Percentiles rank a stretch among this genome's conserved stretches.
phyloP scores from a whole-genome alignment of 768 basidiomycete species.

The Floccularia luteovirens region DNA sequence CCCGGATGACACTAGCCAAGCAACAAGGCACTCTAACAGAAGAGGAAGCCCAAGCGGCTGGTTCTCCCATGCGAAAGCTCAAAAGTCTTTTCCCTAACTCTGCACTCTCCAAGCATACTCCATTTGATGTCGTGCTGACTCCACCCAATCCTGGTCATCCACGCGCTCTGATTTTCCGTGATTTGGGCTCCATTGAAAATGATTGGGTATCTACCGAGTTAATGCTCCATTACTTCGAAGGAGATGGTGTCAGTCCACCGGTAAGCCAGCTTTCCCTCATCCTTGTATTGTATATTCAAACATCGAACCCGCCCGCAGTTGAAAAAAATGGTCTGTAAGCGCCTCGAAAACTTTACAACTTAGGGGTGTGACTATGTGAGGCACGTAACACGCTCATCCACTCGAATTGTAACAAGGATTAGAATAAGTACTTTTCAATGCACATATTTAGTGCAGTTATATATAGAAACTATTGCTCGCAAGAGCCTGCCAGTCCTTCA shows the following conservation, averaged over 20 bases:
- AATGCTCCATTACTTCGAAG: slow-evolving; percentile 69
- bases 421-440: no score
- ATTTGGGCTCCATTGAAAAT: slow-evolving; percentile 64
- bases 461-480: no score
- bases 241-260: slow-evolving; percentile 60
- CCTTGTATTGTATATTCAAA: background rate
- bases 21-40: slow-evolving; percentile 46
- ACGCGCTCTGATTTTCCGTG: slow-evolving; percentile 57
- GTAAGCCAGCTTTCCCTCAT: slow-evolving; percentile 29
- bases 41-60: slow-evolving; percentile 48
- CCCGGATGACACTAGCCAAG: slow-evolving; percentile 44
- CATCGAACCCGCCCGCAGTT: slow-evolving; percentile 23
- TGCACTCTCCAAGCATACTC: slow-evolving; percentile 54
- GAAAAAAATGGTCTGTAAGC: slow-evolving; percentile 40
- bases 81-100: slow-evolving; percentile 73
- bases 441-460: no score
- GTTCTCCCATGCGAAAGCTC: slow-evolving; percentile 61
- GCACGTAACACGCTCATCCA: background rate
- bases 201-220: slow-evolving; percentile 74
- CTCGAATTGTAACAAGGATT: background rate
- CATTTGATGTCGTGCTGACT: slow-evolving; percentile 63
- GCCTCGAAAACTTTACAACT: slow-evolving; percentile 24
- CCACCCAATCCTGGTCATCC: slow-evolving; percentile 44
- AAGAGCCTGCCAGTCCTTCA: no score
- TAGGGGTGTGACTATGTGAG: no score